These are phyloP conservation scores for Phytophthora lateralis DNA, from an alignment of 352 stramenopile genomes.

Conservation along the genomic window DNA sequence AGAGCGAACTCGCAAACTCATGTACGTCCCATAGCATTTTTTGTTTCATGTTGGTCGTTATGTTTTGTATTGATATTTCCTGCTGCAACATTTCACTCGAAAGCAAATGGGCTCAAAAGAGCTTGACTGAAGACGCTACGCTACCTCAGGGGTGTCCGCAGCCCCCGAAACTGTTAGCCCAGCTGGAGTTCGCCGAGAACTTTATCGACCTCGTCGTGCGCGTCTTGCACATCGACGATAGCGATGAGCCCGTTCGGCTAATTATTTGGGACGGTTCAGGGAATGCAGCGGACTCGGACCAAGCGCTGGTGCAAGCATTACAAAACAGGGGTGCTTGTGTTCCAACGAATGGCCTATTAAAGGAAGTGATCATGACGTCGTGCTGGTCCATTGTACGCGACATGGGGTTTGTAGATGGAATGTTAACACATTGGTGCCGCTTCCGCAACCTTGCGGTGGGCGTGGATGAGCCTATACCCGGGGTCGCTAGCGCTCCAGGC, in stretches of 20 bases:
- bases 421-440: slow-evolving; percentile 62
- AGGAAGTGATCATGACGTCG: slow-evolving; percentile 70
- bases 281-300: slow-evolving; percentile 18
- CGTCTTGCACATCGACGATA: slow-evolving; percentile 50
- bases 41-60: not conserved
- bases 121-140: slow-evolving; percentile 48
- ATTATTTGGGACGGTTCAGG: slow-evolving; percentile 79
- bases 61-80: slow-evolving; percentile 3
- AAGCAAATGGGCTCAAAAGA: slow-evolving; percentile 56
- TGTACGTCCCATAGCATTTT: slow-evolving; percentile 32
- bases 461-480: slow-evolving; percentile 34
- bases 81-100: not conserved
- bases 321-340: slow-evolving; percentile 16
- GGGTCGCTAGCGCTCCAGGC: slow-evolving; percentile 4
- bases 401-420: slow-evolving; percentile 52
- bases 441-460: slow-evolving; percentile 74
- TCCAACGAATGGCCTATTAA: slow-evolving; percentile 48
- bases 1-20: slow-evolving; percentile 43
- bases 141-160: slow-evolving; percentile 55
- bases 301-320: slow-evolving; percentile 25
- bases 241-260: slow-evolving; percentile 38
- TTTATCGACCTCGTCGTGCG: slow-evolving; percentile 74
- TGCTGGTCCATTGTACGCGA: slow-evolving; percentile 66
- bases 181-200: slow-evolving; percentile 47
- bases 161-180: slow-evolving; percentile 42